Percentiles rank a stretch among this genome's conserved stretches.
Evolutionary conservation across 2,329 filamentous ascomycete species (phyloP).

Genomic region (Penicillium sp.): DNA sequence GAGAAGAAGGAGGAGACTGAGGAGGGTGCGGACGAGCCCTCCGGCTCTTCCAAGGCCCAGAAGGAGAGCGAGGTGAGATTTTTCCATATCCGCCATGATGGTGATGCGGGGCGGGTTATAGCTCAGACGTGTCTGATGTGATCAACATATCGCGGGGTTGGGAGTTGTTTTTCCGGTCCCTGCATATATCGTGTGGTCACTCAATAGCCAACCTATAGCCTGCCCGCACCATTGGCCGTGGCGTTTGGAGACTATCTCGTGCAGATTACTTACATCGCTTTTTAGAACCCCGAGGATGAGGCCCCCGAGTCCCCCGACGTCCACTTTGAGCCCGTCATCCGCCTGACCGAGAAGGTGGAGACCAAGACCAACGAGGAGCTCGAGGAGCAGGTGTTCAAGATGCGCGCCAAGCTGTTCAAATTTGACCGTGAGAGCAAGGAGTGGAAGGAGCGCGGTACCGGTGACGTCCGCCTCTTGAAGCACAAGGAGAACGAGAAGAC

Average conservation of each 20-base stretch:
- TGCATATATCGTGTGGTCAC: constrained; percentile 6
- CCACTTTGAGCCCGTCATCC: constrained; percentile 95
- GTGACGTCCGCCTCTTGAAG: constrained; percentile 93
- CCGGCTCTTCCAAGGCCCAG: constrained; percentile 81
- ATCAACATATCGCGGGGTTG: constrained; percentile 2
- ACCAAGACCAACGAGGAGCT: constrained; percentile 97
- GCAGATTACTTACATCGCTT: constrained; percentile 1
- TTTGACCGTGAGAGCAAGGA: constrained; percentile 88
- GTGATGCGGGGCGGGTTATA: constrained; percentile 7
- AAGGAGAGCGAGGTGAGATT: constrained; percentile 60
- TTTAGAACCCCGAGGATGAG: constrained; percentile 55
- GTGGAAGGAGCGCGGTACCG: constrained; percentile 99
- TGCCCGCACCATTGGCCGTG: not conserved
- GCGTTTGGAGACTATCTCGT: not conserved
- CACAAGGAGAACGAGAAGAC: constrained; percentile 99
- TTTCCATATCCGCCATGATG: constrained; percentile 13
- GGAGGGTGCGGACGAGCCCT: constrained; percentile 80
- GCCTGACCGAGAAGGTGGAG: constrained; percentile 94
- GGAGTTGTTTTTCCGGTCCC: constrained; percentile 7
- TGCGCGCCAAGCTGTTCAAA: constrained; percentile 99
- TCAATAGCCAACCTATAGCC: not conserved
- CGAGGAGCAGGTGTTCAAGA: constrained; percentile 98
- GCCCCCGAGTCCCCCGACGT: constrained; percentile 86
- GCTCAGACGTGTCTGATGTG: not conserved
- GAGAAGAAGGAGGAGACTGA: constrained; percentile 79